phyloP scores from a whole-genome alignment of 805 yeast species.

The Yamadazyma kitorensis region DNA sequence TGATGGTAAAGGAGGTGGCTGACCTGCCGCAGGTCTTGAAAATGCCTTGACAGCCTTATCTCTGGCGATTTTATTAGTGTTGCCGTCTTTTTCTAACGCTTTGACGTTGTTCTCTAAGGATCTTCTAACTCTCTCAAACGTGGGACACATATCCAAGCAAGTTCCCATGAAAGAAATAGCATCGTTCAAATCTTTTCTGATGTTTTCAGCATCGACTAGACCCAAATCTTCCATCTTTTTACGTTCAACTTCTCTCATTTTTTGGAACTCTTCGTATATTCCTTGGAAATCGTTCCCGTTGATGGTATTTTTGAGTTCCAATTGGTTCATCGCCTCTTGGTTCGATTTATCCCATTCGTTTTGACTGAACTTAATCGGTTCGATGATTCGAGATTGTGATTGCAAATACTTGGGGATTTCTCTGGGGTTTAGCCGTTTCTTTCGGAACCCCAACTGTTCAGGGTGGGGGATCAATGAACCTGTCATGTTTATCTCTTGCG shows the following conservation, averaged over 20 bases:
- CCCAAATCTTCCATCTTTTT: constrained; percentile 74
- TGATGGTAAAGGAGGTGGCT: constrained; percentile 95
- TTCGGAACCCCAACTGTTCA: constrained; percentile 26
- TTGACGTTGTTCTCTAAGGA: constrained; percentile 84
- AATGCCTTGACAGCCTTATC: constrained; percentile 81
- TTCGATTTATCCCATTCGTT: constrained; percentile 74
- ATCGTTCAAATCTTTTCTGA: constrained; percentile 76
- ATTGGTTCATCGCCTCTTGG: constrained; percentile 55
- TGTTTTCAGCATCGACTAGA: constrained; percentile 83
- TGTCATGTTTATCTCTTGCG: constrained; percentile 19
- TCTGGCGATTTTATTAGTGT: constrained; percentile 51
- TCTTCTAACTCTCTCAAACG: constrained; percentile 85
- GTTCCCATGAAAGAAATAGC: constrained; percentile 88
- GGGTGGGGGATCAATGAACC: constrained; percentile 34
- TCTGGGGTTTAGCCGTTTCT: constrained; percentile 16
- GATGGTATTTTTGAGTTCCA: constrained; percentile 46
- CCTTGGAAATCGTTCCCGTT: constrained; percentile 60
- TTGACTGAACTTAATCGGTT: constrained; percentile 30
- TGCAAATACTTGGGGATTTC: constrained; percentile 36
- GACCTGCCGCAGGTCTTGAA: constrained; percentile 97
- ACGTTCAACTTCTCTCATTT: constrained; percentile 73
- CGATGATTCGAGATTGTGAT: constrained; percentile 33
- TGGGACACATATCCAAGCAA: constrained; percentile 93
- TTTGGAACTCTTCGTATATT: constrained; percentile 71
- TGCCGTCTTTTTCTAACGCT: constrained; percentile 66